Conservation (phyloP, 2,329 filamentous ascomycete species). For the Alternaria conjuncta region DNA sequence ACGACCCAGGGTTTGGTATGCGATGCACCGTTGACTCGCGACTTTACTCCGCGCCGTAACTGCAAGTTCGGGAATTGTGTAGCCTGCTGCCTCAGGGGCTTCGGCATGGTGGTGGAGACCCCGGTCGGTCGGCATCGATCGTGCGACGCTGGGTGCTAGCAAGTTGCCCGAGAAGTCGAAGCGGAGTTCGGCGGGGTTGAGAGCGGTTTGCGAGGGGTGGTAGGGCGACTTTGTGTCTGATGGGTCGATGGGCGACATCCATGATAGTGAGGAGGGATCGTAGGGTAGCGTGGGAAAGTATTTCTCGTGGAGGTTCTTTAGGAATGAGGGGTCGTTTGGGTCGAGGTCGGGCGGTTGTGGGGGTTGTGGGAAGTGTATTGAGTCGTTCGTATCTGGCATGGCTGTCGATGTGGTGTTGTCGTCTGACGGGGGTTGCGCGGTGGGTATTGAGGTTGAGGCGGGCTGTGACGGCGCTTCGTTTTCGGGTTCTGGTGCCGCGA, state of each 20-base stretch:
- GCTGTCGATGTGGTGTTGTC: conserved; percentile 50
- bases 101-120: conserved; percentile 94
- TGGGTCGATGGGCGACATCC: conserved; percentile 77
- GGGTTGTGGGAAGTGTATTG: conserved; percentile 66
- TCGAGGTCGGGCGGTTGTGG: conserved; percentile 74
- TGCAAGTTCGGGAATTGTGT: conserved; percentile 87
- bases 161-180: conserved; percentile 88
- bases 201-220: conserved; percentile 74
- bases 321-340: conserved; percentile 81
- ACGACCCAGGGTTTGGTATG: conserved; percentile 88
- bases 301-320: conserved; percentile 82
- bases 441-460: not conserved
- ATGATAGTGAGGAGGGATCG: conserved; percentile 84
- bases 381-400: conserved; percentile 58
- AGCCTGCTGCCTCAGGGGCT: conserved; percentile 91
- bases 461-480: conserved; percentile 7
- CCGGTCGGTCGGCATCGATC: conserved; percentile 74
- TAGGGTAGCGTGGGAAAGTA: conserved; percentile 91
- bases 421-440: not conserved
- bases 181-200: conserved; percentile 78
- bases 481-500: conserved; percentile 25
- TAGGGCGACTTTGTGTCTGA: conserved; percentile 75
- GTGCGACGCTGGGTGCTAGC: conserved; percentile 76
- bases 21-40: conserved; percentile 85
- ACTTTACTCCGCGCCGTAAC: conserved; percentile 81